Evolutionary conservation across 208 protist genomes (phyloP).

Genomic region (Trypanosoma mega): DNA sequence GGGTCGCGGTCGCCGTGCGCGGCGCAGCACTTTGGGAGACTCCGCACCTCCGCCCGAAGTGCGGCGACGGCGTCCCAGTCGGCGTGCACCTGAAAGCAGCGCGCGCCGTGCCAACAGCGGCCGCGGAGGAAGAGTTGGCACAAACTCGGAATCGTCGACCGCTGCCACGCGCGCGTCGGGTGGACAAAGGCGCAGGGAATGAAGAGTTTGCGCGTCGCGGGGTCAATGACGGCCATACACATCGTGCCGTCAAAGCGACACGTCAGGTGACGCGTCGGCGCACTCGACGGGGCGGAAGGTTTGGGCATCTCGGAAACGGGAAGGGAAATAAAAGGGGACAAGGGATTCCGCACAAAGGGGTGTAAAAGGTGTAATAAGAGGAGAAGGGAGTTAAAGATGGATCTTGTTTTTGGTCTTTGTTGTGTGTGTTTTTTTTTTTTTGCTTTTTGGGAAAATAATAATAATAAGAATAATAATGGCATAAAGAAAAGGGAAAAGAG

Average conservation of each 20-base stretch:
- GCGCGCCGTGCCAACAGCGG: slow-evolving; percentile 56
- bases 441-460: neutral
- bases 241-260: neutral
- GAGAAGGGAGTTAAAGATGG: slow-evolving; percentile 4
- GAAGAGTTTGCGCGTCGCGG: slow-evolving; percentile 25
- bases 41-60: slow-evolving; percentile 52
- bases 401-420: no score
- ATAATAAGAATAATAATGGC: no score
- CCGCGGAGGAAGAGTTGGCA: slow-evolving; percentile 67
- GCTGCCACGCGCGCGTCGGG: slow-evolving; percentile 19
- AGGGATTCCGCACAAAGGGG: no score
- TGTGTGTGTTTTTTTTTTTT: neutral
- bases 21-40: slow-evolving; percentile 65
- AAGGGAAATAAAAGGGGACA: no score
- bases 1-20: slow-evolving; percentile 53
- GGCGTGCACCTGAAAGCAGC: slow-evolving; percentile 81
- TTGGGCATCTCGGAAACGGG: no score
- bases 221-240: slow-evolving; percentile 29
- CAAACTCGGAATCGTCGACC: slow-evolving; percentile 48
- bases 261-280: neutral
- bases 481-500: neutral
- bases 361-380: no score
- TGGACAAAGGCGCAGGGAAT: slow-evolving; percentile 15
- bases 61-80: slow-evolving; percentile 41
- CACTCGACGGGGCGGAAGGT: neutral